Percentiles rank a stretch among this genome's conserved stretches.
These are phyloP conservation scores for Acmispon strigosus DNA, from an alignment of 306 rosid genomes.

Conservation along the genomic window DNA sequence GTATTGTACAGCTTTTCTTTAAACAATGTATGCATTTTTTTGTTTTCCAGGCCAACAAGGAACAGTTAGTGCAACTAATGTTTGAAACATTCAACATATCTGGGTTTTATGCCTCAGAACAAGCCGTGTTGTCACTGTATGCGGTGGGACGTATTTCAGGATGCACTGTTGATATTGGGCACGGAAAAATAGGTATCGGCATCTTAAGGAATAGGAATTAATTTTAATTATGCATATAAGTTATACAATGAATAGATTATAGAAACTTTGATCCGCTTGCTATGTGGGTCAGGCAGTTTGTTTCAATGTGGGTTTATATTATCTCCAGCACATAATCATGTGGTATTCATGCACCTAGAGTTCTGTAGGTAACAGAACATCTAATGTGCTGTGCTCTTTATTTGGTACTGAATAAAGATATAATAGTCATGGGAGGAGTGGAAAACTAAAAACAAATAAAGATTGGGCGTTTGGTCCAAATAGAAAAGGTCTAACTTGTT, in stretches of 20 bases:
- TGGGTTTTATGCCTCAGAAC: slow-evolving; percentile 97
- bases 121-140: slow-evolving; percentile 86
- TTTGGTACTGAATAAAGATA: neutral
- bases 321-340: neutral
- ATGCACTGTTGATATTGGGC: slow-evolving; percentile 94
- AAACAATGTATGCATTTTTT: neutral
- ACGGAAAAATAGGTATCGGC: slow-evolving; percentile 81
- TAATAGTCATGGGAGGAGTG: neutral
- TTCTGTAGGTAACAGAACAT: neutral
- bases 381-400: neutral
- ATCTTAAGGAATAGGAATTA: neutral
- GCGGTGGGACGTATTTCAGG: slow-evolving; percentile 95
- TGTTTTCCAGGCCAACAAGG: slow-evolving; percentile 68
- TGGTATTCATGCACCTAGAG: neutral
- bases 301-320: neutral
- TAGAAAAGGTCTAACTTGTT: too few relatives aligned
- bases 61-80: slow-evolving; percentile 90
- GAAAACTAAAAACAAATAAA: too few relatives aligned
- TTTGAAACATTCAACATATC: slow-evolving; percentile 94
- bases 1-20: neutral
- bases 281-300: neutral
- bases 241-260: neutral
- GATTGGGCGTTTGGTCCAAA: too few relatives aligned
- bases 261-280: neutral
- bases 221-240: neutral